A percentile compares a stretch with the other conserved stretches of the same genome.
Evolutionary conservation across 129 eudicot genomes (phyloP).

Genomic region (Helianthus tuberosus): DNA sequence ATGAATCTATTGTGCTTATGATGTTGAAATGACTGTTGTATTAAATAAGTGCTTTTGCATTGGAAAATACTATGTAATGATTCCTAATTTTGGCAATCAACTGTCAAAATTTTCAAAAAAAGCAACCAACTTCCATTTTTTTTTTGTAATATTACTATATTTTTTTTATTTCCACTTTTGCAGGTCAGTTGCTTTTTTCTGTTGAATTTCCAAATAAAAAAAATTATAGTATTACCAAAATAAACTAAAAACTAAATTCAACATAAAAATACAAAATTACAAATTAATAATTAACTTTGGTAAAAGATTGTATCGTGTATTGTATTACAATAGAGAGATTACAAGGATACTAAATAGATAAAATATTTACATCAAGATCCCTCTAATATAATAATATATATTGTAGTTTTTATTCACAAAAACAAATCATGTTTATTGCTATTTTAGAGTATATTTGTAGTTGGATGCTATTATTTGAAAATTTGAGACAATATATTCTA

Average conservation of each 20-base stretch:
- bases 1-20: slow-evolving; percentile 1
- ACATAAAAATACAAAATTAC: background rate
- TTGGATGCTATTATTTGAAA: background rate
- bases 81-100: slow-evolving; percentile 3
- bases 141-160: background rate
- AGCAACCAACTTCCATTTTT: background rate
- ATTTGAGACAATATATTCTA: background rate
- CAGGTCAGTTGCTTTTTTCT: background rate
- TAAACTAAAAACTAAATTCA: background rate
- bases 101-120: background rate
- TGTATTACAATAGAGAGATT: no score
- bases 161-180: background rate
- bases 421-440: background rate
- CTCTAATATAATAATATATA: background rate
- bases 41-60: background rate
- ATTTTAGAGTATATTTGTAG: background rate
- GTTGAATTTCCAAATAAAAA: background rate
- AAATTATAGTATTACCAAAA: background rate
- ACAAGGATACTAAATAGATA: no score
- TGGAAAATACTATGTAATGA: background rate
- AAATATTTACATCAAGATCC: no score
- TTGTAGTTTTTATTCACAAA: background rate
- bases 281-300: background rate
- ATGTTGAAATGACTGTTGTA: slow-evolving; percentile 1
- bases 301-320: no score